phyloP scores from a whole-genome alignment of 805 yeast genomes.

The Zygotorulaspora chibaensis region DNA sequence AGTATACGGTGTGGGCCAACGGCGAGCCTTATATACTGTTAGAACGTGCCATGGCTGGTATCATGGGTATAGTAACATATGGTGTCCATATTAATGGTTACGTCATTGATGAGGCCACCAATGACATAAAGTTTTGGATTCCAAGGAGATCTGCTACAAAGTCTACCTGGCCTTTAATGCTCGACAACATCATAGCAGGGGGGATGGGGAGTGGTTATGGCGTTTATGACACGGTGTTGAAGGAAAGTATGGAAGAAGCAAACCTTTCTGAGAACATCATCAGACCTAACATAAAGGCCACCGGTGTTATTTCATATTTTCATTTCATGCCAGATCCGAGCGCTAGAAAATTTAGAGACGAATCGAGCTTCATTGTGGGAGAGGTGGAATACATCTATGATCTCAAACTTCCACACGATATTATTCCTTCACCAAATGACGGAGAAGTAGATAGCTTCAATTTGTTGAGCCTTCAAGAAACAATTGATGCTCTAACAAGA shows the following conservation, averaged over 20 bases:
- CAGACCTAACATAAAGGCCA: constrained; percentile 39
- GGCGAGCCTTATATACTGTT: constrained; percentile 57
- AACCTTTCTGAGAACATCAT: constrained; percentile 60
- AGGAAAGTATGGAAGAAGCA: constrained; percentile 90
- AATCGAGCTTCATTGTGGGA: constrained; percentile 69
- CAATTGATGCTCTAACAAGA: constrained; percentile 43
- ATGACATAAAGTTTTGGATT: constrained; percentile 64
- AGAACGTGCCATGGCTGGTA: constrained; percentile 78
- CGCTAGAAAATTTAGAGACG: constrained; percentile 34
- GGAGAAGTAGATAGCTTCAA: constrained; percentile 73
- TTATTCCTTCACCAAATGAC: constrained; percentile 58
- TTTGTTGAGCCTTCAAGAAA: constrained; percentile 58
- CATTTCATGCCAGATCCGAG: constrained; percentile 35
- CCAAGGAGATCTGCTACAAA: constrained; percentile 76
- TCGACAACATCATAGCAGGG: constrained; percentile 94
- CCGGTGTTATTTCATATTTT: constrained; percentile 69
- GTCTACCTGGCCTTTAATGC: constrained; percentile 84
- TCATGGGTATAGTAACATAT: constrained; percentile 82
- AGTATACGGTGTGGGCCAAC: constrained; percentile 61
- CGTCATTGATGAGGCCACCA: constrained; percentile 44
- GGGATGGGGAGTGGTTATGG: constrained; percentile 84
- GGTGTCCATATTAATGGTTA: constrained; percentile 89
- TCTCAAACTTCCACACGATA: constrained; percentile 46
- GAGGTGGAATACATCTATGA: constrained; percentile 85
- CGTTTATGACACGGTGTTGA: constrained; percentile 67